phyloP scores from a whole-genome alignment of 1,284 basidiomycete species.

The Schizophyllum amplum region DNA sequence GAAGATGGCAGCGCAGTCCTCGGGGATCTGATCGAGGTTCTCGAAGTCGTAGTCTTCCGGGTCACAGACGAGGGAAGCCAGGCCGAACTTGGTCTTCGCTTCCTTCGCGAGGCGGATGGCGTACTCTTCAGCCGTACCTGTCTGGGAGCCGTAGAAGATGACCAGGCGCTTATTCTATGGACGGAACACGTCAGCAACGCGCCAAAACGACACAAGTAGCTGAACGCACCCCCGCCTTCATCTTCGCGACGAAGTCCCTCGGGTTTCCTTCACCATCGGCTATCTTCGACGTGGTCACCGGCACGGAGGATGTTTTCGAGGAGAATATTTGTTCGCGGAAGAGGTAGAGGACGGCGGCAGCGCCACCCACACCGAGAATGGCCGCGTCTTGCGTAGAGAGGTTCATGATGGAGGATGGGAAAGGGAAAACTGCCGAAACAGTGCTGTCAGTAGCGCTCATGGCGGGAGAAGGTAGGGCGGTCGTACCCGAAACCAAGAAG shows the following conservation, averaged over 20 bases:
- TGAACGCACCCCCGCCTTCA: slow-evolving; percentile 78
- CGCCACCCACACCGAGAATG: slow-evolving; percentile 62
- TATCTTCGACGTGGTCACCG: slow-evolving; percentile 35
- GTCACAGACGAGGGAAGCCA: slow-evolving; percentile 90
- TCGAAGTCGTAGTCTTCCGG: slow-evolving; percentile 98
- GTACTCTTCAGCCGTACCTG: slow-evolving; percentile 94
- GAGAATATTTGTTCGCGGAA: slow-evolving; percentile 72
- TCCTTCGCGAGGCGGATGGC: slow-evolving; percentile 91
- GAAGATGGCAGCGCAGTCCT: slow-evolving; percentile 84
- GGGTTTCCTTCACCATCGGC: slow-evolving; percentile 70
- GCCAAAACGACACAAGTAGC: neutral
- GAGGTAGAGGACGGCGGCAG: slow-evolving; percentile 67
- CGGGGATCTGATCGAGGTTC: slow-evolving; percentile 86
- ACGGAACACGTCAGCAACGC: slow-evolving; percentile 9
- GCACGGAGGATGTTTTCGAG: slow-evolving; percentile 48
- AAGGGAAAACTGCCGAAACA: slow-evolving; percentile 16
- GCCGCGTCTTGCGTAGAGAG: slow-evolving; percentile 51
- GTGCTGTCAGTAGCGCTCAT: neutral
- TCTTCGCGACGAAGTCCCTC: slow-evolving; percentile 84
- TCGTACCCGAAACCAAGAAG: neutral
- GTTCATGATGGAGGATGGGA: slow-evolving; percentile 5
- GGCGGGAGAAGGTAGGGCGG: neutral
- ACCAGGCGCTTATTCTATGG: slow-evolving; percentile 86
- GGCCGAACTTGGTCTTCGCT: slow-evolving; percentile 88
- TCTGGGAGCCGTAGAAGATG: slow-evolving; percentile 96